Percentiles rank a stretch among this genome's conserved stretches.
These are phyloP conservation scores for Scorias spongiosa DNA, from an alignment of 2,329 filamentous ascomycete species.

Conservation along the genomic window DNA sequence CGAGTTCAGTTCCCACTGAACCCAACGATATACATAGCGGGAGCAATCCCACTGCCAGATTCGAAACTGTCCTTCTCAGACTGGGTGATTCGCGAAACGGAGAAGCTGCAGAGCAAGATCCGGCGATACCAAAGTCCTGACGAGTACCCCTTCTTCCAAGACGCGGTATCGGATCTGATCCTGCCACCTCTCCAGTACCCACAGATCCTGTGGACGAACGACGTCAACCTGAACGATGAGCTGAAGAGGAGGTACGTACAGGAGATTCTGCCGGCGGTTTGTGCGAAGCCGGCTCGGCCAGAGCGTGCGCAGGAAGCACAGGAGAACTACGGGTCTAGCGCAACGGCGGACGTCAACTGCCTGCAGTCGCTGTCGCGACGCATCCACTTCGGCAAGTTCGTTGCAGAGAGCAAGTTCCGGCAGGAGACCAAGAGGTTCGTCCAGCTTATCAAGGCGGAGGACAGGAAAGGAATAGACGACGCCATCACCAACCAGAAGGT, in stretches of 20 bases:
- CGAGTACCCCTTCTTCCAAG: slow-evolving; percentile 93
- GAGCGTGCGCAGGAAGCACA: slow-evolving; percentile 64
- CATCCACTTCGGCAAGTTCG: slow-evolving; percentile 97
- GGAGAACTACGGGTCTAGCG: slow-evolving; percentile 91
- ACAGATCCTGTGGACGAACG: slow-evolving; percentile 69
- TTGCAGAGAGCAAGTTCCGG: slow-evolving; percentile 88
- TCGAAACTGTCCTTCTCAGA: slow-evolving; percentile 70
- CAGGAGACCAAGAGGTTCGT: slow-evolving; percentile 71
- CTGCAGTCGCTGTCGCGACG: slow-evolving; percentile 79
- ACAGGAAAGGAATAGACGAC: slow-evolving; percentile 66
- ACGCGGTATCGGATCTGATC: slow-evolving; percentile 62
- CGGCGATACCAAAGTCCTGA: slow-evolving; percentile 92
- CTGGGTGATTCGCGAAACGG: slow-evolving; percentile 83
- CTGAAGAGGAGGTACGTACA: slow-evolving; percentile 77
- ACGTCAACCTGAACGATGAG: slow-evolving; percentile 77
- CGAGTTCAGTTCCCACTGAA: slow-evolving; percentile 95
- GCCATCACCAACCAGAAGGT: slow-evolving; percentile 84
- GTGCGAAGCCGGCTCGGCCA: slow-evolving; percentile 57
- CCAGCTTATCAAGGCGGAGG: slow-evolving; percentile 62
- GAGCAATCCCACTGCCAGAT: slow-evolving; percentile 63
- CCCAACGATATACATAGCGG: slow-evolving; percentile 67
- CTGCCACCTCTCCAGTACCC: slow-evolving; percentile 84
- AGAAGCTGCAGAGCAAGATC: slow-evolving; percentile 80
- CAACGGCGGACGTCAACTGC: slow-evolving; percentile 78
- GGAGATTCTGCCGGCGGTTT: slow-evolving; percentile 69